Base-by-base conservation (phyloP, 106 monocot species). In the Platanthera zijinensis region DNA sequence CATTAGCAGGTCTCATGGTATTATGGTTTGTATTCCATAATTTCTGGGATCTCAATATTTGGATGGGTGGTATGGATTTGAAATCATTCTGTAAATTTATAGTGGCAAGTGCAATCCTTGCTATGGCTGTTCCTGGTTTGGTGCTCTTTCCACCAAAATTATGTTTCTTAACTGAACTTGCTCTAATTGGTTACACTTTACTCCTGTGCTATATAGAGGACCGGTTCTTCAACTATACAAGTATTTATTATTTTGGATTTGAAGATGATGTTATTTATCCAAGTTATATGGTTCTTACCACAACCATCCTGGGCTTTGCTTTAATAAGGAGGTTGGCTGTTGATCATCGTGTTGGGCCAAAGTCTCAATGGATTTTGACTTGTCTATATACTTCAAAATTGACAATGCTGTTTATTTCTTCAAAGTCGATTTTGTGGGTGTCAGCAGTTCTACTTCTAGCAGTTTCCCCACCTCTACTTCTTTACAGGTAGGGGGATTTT, bases 11-110 rank as follows among this genome's bases (percentile, higher is more conserved):
- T 77, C 80, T 94, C 71, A 92, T 99, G 89, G 88, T 92, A n/a
- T 81, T 81, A 56, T 99, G 97, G 97, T 99, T 99, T 94, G 86
- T 99, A 48, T 71, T 89, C 45, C 91, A 90, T 73, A 94, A 99
- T 73, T 99, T 81, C 68, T 99, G 97, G 97, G 94, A 91, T 84
- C 94, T 99, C 46, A 99, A 90, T 84, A 99, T 99, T 69, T 99
- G 97, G 97, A 82, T 94, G 76, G 91, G 92, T 74, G 94, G 94
- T 61, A 99, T 99, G 94, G 52, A 94, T 39, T 85, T 99, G 56
- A 99, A 94, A 77, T 85, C 89, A 57, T 99, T 94, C 75, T 91
- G 88, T 80, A 99, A 99, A 75, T 83, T 86, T 74, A 83, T 94
- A 67, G 83, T 92, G 72, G 87, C 83, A 78, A 84, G 84, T 78